Percentiles rank a stretch among this genome's conserved stretches.
Conservation (phyloP, 2,329 filamentous ascomycete genomes). For the Thermothelomyces thermophilus region DNA sequence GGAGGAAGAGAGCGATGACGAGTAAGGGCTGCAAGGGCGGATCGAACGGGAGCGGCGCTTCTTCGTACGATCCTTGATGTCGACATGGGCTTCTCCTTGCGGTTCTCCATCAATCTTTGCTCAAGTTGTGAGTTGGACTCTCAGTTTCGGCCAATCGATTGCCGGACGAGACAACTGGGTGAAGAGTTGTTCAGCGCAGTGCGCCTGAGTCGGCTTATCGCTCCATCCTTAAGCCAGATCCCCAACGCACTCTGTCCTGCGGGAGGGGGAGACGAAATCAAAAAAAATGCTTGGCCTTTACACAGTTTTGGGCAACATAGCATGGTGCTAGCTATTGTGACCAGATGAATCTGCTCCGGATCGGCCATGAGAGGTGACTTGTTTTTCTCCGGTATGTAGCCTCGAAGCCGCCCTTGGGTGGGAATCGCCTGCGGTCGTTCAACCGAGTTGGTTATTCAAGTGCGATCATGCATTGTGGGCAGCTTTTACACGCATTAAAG, state of each 20-base stretch:
- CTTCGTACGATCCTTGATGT: too few species aligned
- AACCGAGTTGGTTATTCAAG: background rate
- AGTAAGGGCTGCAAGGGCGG: conserved; percentile 23
- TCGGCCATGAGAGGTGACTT: background rate
- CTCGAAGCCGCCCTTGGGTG: background rate
- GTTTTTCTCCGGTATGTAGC: background rate
- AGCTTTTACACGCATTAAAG: background rate
- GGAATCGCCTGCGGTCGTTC: background rate
- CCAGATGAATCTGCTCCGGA: background rate
- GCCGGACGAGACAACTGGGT: background rate
- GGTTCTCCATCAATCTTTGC: conserved; percentile 2
- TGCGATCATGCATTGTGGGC: background rate
- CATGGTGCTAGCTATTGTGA: background rate
- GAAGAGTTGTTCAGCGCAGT: conserved; percentile 10
- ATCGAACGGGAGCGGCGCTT: background rate
- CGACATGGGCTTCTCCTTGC: background rate
- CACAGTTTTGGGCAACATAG: background rate
- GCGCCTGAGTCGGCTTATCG: conserved; percentile 15
- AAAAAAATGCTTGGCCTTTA: background rate
- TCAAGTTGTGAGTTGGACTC: background rate
- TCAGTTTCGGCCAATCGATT: background rate
- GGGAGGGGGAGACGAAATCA: background rate
- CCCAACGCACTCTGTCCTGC: conserved; percentile 10
- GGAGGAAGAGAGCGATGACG: conserved; percentile 33
- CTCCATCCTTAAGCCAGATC: conserved; percentile 11